phyloP scores from a whole-genome alignment of 2,329 filamentous ascomycete species.

The Diaporthe sp. region DNA sequence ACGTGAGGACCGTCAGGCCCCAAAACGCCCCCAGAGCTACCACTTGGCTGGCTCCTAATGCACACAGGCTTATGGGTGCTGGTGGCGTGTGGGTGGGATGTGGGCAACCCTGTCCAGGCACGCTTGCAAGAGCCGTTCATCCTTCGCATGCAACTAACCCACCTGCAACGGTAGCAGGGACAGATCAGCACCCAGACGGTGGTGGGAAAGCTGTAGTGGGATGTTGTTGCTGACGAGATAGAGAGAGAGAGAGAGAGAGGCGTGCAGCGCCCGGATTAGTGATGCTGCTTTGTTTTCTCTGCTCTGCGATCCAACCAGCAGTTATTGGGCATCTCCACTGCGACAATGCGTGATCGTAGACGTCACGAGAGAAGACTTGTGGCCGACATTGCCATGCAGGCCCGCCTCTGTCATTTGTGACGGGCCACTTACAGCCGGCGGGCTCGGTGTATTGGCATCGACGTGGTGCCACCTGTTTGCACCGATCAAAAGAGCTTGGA shows the following conservation, averaged over 20 bases:
- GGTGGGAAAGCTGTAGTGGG: background rate
- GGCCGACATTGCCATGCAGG: slow-evolving; percentile 31
- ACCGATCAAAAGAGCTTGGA: background rate
- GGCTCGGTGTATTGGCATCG: slow-evolving; percentile 3
- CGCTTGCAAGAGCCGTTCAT: slow-evolving; percentile 22
- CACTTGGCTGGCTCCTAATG: slow-evolving; percentile 1
- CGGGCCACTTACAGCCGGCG: slow-evolving; percentile 36
- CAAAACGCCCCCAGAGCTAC: background rate
- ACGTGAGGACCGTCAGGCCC: slow-evolving; percentile 22
- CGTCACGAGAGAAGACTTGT: slow-evolving; percentile 26
- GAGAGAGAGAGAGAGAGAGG: background rate
- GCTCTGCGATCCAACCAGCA: background rate
- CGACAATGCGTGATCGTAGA: background rate
- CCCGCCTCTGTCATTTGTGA: slow-evolving; percentile 40
- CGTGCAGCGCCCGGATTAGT: background rate
- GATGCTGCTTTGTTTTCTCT: background rate
- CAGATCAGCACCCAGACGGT: slow-evolving; percentile 4
- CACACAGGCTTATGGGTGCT: background rate
- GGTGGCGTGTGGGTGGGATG: slow-evolving; percentile 2
- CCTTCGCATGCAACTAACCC: slow-evolving; percentile 18
- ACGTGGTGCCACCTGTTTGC: slow-evolving; percentile 21
- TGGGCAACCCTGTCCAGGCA: slow-evolving; percentile 19
- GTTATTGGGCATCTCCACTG: background rate
- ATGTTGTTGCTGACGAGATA: background rate
- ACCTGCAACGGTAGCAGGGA: slow-evolving; percentile 16